Evolutionary conservation across 495 filamentous ascomycete genomes (phyloP), one percentile per base, ranked within the genome.

Genomic region (Aspergillus homomorphus): DNA sequence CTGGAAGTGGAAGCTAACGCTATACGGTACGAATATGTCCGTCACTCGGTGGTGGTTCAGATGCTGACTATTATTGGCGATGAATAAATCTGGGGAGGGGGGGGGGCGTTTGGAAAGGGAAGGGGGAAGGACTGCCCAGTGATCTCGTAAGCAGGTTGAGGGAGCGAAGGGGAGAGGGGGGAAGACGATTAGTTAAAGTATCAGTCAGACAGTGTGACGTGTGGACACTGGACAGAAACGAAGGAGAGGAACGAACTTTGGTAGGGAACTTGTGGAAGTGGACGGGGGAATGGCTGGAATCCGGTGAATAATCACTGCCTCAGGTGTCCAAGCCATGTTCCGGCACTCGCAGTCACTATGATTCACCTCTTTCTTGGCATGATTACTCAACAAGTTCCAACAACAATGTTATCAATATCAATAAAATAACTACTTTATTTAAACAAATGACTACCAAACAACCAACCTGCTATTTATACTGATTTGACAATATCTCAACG

Each of bases 71-170:
- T 57, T 57, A 57, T 56, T 56, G 44, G 54, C 23, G 45, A 49
- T 56, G 33, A 38, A 38, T 38, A 38, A 49, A 50, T 18, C 24
- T 26, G 23, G 41, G 54, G 46, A n/a, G n/a, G n/a, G n/a, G n/a
- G n/a, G n/a, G n/a, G n/a, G n/a, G n/a, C n/a, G n/a, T n/a, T n/a
- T 42, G 14, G 30, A 41, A 18, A 23, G 52, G 45, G 50, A 24
- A 19, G 44, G 48, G 42, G 28, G 45, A 50, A 53, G 45, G 53
- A 48, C 18, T 60, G n/a, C n/a, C n/a, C n/a, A n/a, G n/a, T n/a
- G 65, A 67, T 71, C 61, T 69, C 69, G 69, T 71, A 71, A 71
- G 66, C 67, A 67, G 59, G 42, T 51, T n/a, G n/a, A n/a, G 26
- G 19, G 24, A 26, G 54, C 38, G 45, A 33, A 49, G 21, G 53